phyloP scores from a whole-genome alignment of 2,329 filamentous ascomycete genomes.

The Diaporthe citriasiana region DNA sequence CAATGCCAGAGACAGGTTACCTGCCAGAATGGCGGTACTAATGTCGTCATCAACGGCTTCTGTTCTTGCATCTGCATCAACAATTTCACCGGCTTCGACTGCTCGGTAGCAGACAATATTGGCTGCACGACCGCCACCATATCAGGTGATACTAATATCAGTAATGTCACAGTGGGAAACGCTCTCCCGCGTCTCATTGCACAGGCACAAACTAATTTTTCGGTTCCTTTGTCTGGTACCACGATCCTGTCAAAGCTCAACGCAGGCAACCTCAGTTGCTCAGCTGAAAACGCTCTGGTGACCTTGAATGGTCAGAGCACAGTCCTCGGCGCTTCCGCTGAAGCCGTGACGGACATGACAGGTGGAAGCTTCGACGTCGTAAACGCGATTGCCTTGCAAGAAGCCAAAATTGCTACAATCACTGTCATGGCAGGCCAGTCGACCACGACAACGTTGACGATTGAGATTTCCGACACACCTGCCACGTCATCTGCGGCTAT shows the following conservation, averaged over 20 bases:
- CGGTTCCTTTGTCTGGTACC: conserved; percentile 79
- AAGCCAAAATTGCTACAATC: conserved; percentile 50
- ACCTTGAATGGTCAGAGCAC: conserved; percentile 77
- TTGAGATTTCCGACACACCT: conserved; percentile 44
- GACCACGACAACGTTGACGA: conserved; percentile 53
- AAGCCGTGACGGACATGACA: conserved; percentile 46
- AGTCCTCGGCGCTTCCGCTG: conserved; percentile 51
- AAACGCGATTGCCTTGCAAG: conserved; percentile 44
- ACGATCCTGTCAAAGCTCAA: conserved; percentile 84
- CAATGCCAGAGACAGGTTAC: conserved; percentile 73
- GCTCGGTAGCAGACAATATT: conserved; percentile 60
- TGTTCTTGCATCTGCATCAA: conserved; percentile 93
- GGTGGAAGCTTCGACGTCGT: conserved; percentile 41
- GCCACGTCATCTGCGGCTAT: conserved; percentile 33
- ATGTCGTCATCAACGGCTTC: conserved; percentile 73
- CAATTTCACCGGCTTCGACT: conserved; percentile 79
- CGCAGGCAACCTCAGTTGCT: conserved; percentile 81
- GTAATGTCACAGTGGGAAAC: conserved; percentile 84
- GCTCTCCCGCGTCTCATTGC: conserved; percentile 82
- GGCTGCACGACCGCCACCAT: conserved; percentile 69
- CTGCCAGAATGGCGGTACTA: conserved; percentile 87
- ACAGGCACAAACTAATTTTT: conserved; percentile 76
- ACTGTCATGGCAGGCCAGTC: conserved; percentile 50
- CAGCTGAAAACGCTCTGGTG: conserved; percentile 87
- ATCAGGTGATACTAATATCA: conserved; percentile 56